Base-by-base conservation (phyloP, 192 early-diverging fungal genomes). In the Backusella macrospora region DNA sequence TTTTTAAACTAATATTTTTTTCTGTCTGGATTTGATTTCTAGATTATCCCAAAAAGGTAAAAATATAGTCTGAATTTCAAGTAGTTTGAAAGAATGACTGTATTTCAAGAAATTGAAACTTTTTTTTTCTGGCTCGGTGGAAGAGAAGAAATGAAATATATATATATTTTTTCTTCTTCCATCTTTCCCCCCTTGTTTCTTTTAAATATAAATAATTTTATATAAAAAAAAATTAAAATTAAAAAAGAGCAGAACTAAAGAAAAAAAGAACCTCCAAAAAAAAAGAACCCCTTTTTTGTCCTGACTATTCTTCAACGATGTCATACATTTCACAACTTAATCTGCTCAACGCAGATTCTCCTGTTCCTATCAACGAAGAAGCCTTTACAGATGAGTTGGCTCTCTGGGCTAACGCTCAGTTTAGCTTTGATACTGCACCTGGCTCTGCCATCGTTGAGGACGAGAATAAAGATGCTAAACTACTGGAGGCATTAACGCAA, bases 341-440 rank as follows among this genome's bases (percentile, higher is more conserved):
- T 49, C 62, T 77, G 45, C 46, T 77, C 46, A 66, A 72, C 45
- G 55, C 75, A 49, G 76, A 77, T 42, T 77, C 76, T 37, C 76
- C 76, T 45, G 45, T 81, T 44, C 80, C 83, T 79, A 73, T 87
- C 38, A 84, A 86, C 70, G 83, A 85, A 65, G 86, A 90, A 62
- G 86, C 89, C 74, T 84, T 88, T 64, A 76, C 84, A 40, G 90
- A 90, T 7, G 91, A 92, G 69, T 80, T 92, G 72, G 82, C 90
- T 3, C 81, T 91, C n/a, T 92, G 91, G 91, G 82, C 90, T 63
- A 88, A 89, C 73, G 89, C 88, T 23, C 89, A 92, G 80, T 92
- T 92, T 75, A 87, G 86, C 68, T 88, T 90, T 66, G 91, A 92
- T 76, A 84, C 76, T 40, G 62, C 82, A 16, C 82, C 84, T 18